phyloP scores from a whole-genome alignment of 768 basidiomycete genomes.

The Lactarius psammicola region DNA sequence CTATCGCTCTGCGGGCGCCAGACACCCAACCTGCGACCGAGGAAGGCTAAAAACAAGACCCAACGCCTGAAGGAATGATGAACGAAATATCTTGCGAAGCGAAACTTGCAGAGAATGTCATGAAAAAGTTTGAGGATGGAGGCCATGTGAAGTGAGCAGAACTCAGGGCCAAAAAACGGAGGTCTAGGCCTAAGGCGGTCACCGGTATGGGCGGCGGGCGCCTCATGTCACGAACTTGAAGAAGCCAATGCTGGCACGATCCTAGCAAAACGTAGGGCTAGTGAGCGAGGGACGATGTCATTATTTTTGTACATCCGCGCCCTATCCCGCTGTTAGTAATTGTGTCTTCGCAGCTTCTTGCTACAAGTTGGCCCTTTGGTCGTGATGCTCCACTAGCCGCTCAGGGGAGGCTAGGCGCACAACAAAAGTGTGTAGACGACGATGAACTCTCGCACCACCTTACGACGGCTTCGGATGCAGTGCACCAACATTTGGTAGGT shows the following conservation, averaged over 20 bases:
- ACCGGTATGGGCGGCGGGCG: too few species aligned
- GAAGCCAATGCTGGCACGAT: too few species aligned
- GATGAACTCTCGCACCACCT: too few species aligned
- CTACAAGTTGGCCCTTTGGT: not conserved
- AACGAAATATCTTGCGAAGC: not conserved
- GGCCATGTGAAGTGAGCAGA: conserved; percentile 1
- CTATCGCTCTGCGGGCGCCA: not conserved
- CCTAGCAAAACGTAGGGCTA: not conserved
- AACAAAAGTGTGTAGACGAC: not conserved
- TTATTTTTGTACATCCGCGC: not conserved
- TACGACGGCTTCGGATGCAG: too few species aligned
- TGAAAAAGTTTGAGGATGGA: conserved; percentile 4
- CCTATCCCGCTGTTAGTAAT: not conserved
- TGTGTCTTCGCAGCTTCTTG: not conserved
- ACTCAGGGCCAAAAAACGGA: not conserved
- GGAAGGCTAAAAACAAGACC: conserved; percentile 6
- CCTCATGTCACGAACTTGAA: not conserved
- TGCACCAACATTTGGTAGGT: too few species aligned
- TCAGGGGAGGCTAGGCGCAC: not conserved
- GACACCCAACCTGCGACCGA: conserved; percentile 5
- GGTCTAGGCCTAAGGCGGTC: too few species aligned
- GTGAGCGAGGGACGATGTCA: not conserved
- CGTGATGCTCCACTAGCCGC: not conserved
- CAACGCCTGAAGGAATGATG: not conserved
- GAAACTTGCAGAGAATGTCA: conserved; percentile 6